Percentiles rank a stretch among this genome's conserved stretches.
phyloP scores from a whole-genome alignment of 1,139 yeast species.

The Saccharomyces hybrid region DNA sequence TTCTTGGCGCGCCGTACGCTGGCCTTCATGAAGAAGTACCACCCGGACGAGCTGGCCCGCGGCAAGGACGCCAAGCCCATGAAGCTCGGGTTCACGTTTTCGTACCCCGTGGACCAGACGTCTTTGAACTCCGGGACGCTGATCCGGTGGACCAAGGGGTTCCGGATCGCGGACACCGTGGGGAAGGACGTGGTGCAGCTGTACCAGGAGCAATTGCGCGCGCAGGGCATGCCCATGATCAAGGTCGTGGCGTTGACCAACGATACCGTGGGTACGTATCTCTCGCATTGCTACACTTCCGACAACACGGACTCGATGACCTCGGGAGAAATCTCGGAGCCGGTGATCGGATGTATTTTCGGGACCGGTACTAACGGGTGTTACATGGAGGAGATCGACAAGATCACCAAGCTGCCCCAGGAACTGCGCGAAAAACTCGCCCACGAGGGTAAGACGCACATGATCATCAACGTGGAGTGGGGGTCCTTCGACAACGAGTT shows the following conservation, averaged over 20 bases:
- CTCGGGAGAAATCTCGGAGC: constrained; percentile 54
- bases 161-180: constrained; percentile 73
- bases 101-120: constrained; percentile 85
- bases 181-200: constrained; percentile 71
- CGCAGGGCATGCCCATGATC: constrained; percentile 42
- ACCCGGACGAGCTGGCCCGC: constrained; percentile 36
- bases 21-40: constrained; percentile 57
- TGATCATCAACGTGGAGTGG: constrained; percentile 96
- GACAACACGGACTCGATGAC: constrained; percentile 37
- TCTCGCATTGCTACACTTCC: constrained; percentile 79
- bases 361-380: constrained; percentile 98
- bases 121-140: constrained; percentile 69
- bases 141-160: constrained; percentile 94
- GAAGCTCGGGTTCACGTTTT: constrained; percentile 84
- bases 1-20: constrained; percentile 66
- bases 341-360: constrained; percentile 80
- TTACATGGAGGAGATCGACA: constrained; percentile 64
- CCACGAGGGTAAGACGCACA: constrained; percentile 48
- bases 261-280: constrained; percentile 88
- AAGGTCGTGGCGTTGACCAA: constrained; percentile 82
- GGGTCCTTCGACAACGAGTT: constrained; percentile 87
- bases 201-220: constrained; percentile 62
- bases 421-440: constrained; percentile 35
- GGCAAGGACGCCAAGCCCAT: constrained; percentile 34
- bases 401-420: constrained; percentile 57